A percentile compares a stretch with the other conserved stretches of the same genome.
These are phyloP conservation scores for Verticillium dahliae DNA, from an alignment of 2,329 filamentous ascomycete genomes.

Conservation along the genomic window DNA sequence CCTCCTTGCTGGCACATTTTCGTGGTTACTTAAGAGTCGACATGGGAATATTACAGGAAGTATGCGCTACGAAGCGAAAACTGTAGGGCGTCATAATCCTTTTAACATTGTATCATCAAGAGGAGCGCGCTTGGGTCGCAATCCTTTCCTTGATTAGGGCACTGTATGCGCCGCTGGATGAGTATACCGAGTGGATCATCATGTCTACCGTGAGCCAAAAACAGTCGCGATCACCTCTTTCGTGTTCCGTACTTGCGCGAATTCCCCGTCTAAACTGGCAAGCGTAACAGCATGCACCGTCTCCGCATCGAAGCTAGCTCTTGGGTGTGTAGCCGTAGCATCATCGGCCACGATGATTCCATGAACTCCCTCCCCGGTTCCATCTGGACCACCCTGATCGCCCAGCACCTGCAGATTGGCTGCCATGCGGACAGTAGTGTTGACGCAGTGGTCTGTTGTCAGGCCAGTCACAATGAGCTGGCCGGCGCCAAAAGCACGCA, in stretches of 20 bases:
- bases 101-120: too few species aligned
- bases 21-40: too few species aligned
- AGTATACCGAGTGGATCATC: background rate
- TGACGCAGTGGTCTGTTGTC: conserved; percentile 43
- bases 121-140: too few species aligned
- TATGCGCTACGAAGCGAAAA: too few species aligned
- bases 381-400: conserved; percentile 19
- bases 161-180: too few species aligned
- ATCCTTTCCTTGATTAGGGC: too few species aligned
- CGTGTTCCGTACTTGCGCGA: conserved; percentile 31
- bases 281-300: conserved; percentile 35
- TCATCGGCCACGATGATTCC: conserved; percentile 32
- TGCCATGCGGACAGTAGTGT: conserved; percentile 39
- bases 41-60: too few species aligned
- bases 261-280: conserved; percentile 36
- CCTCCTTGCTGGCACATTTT: too few species aligned
- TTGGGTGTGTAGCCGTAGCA: conserved; percentile 37
- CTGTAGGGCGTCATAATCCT: too few species aligned
- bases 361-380: conserved; percentile 18
- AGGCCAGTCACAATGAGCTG: conserved; percentile 34
- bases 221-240: conserved; percentile 20
- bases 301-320: conserved; percentile 34
- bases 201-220: background rate
- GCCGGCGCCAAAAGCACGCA: conserved; percentile 23
- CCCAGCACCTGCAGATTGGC: conserved; percentile 36